Conservation (phyloP, 2,329 filamentous ascomycete genomes). For the Cordyceps pruinosa region DNA sequence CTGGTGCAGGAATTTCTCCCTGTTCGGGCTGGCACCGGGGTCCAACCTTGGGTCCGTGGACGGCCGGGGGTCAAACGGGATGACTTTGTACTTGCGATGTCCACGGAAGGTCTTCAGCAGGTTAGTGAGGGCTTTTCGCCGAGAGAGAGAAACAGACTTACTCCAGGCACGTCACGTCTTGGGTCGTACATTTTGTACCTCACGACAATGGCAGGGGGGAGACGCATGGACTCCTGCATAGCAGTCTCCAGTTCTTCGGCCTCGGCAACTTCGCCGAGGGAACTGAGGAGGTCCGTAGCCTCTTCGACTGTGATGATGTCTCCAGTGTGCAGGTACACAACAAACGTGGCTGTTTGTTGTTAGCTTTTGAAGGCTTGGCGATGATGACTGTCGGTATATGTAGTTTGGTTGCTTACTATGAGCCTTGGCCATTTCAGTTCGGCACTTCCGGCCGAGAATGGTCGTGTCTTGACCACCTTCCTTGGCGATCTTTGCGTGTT, state of each 20-base stretch:
- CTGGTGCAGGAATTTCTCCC: slow-evolving; percentile 20
- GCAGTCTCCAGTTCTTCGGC: slow-evolving; percentile 29
- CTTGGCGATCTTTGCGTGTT: slow-evolving; percentile 44
- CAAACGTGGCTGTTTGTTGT: slow-evolving; percentile 37
- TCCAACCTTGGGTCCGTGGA: slow-evolving; percentile 16
- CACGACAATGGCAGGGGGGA: slow-evolving; percentile 37
- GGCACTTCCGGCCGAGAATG: slow-evolving; percentile 50
- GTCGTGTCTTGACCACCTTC: slow-evolving; percentile 37
- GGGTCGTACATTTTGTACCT: slow-evolving; percentile 46
- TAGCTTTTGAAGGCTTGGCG: slow-evolving; percentile 18
- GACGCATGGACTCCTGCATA: slow-evolving; percentile 26
- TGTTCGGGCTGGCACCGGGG: background rate
- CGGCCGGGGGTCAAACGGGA: slow-evolving; percentile 23
- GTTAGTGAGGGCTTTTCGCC: slow-evolving; percentile 13
- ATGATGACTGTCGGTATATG: background rate
- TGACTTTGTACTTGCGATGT: slow-evolving; percentile 16
- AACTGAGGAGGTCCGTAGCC: slow-evolving; percentile 34
- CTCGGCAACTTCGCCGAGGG: slow-evolving; percentile 38
- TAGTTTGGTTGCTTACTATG: slow-evolving; percentile 42
- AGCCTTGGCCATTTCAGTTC: slow-evolving; percentile 53
- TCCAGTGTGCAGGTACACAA: slow-evolving; percentile 35
- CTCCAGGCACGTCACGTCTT: slow-evolving; percentile 40
- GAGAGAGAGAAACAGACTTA: slow-evolving; percentile 26
- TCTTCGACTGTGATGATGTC: slow-evolving; percentile 35
- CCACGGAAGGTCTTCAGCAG: slow-evolving; percentile 22